These are phyloP conservation scores for Mycena galericulata DNA, from an alignment of 768 basidiomycete species.

Conservation along the genomic window DNA sequence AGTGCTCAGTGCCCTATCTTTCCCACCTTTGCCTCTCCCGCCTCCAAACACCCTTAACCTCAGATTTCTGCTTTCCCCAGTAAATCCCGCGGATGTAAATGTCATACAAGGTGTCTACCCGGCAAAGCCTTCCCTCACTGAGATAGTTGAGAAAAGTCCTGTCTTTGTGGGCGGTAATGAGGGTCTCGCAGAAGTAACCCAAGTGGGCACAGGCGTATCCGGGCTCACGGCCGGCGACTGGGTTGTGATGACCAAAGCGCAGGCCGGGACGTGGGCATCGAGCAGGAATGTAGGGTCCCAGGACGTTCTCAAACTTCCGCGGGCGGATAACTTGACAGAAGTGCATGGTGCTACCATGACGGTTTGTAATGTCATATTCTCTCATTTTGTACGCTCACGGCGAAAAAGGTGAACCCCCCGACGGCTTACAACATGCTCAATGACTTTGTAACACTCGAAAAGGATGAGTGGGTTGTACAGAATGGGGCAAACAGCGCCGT, in stretches of 20 bases:
- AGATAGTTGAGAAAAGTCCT: slow-evolving; percentile 46
- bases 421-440: slow-evolving; percentile 88
- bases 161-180: slow-evolving; percentile 82
- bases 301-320: slow-evolving; percentile 74
- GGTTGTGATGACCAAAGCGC: slow-evolving; percentile 77
- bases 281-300: slow-evolving; percentile 61
- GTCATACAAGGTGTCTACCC: slow-evolving; percentile 89
- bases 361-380: slow-evolving; percentile 50
- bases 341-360: slow-evolving; percentile 82
- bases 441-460: slow-evolving; percentile 71
- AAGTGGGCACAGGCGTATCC: slow-evolving; percentile 66
- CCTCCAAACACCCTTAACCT: slow-evolving; percentile 70
- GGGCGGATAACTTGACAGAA: slow-evolving; percentile 58
- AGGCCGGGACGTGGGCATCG: slow-evolving; percentile 83
- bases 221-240: slow-evolving; percentile 70
- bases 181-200: slow-evolving; percentile 74
- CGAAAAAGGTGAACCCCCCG: slow-evolving; percentile 79
- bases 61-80: slow-evolving; percentile 75
- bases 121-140: slow-evolving; percentile 61
- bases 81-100: slow-evolving; percentile 88
- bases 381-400: not conserved
- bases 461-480: slow-evolving; percentile 86
- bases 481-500: slow-evolving; percentile 91
- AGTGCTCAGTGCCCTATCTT: slow-evolving; percentile 68
- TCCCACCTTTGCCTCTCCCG: slow-evolving; percentile 65